Base-by-base conservation (phyloP, 176 grass and related monocot genomes). In the Aegilops tauschii region DNA sequence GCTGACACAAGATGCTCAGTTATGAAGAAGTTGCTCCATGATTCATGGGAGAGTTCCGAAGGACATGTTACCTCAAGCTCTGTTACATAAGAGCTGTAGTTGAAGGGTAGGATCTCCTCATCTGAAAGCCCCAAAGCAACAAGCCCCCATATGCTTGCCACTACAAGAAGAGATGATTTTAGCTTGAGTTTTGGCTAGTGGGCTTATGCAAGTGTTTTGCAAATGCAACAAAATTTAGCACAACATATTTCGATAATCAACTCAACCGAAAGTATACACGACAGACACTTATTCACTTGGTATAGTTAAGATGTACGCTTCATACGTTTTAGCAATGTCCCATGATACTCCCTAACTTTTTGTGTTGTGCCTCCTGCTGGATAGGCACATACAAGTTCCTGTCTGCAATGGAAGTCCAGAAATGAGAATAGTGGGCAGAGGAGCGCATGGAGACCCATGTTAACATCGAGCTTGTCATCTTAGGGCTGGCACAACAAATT, bases 51-150 rank as follows among this genome's bases (percentile, higher is more conserved):
- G 29, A 79, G 54, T 16, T 73, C 28, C 9, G 10, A 80, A 62
- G 8, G 29, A 83, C 59, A 73, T 25, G 76, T 86, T 90, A 93
- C 93, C 95, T 98, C 80, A 54, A 98, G 93, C 34, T 95, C 93
- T 35, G 29, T 9, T 18, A 81, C 86, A 65, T 98, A 98, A 13
- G 78, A 93, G 76, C 84, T 79, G 71, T 98, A 98, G 74, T 98
- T 88, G 80, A 98, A 98, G 36, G 93, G 95, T 80, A 98, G 92
- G 76, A 90, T 90, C 93, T 93, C 95, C 25, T 95, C 95, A 67
- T 98, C 93, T 59, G 95, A 90, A 70, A 98, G 89, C 82, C 80
- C 89, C 77, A 98, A 82, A 83, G 93, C 93, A 83, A 95, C 67
- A 69, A 98, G 86, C 16, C 95, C 95, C 95, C 95, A 98, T 18